A percentile compares a stretch with the other conserved stretches of the same genome.
These are phyloP conservation scores for Gossypium raimondii DNA, from an alignment of 345 rosid genomes.

Conservation along the genomic window DNA sequence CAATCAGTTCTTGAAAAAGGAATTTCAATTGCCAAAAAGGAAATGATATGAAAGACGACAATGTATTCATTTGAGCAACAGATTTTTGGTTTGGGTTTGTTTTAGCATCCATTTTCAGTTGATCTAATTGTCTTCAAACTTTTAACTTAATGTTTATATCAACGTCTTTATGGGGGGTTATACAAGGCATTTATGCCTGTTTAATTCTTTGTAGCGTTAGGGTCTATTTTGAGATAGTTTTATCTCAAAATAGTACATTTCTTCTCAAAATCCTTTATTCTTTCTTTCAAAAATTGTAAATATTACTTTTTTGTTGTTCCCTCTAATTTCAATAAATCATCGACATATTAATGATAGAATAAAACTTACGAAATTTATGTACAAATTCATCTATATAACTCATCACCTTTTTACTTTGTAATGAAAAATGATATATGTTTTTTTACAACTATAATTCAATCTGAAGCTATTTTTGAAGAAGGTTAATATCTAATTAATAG, in stretches of 20 bases:
- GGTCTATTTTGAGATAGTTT: neutral
- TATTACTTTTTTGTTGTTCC: too few relatives aligned
- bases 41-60: conserved; percentile 24
- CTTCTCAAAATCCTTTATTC: neutral
- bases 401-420: too few relatives aligned
- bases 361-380: too few relatives aligned
- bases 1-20: conserved; percentile 57
- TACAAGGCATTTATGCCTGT: too few relatives aligned
- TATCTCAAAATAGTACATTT: neutral
- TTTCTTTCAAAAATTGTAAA: neutral
- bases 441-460: too few relatives aligned
- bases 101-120: neutral
- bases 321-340: too few relatives aligned
- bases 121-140: neutral
- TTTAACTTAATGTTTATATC: conserved; percentile 6
- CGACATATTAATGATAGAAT: too few relatives aligned
- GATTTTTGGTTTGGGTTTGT: conserved; percentile 3
- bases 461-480: too few relatives aligned
- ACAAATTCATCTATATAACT: too few relatives aligned
- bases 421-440: too few relatives aligned
- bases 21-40: conserved; percentile 69
- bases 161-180: conserved; percentile 9
- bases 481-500: too few relatives aligned
- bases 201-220: conserved; percentile 16
- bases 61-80: conserved; percentile 5